Evolutionary conservation across 805 yeast genomes (phyloP).

Genomic region (Metschnikowia noctiluminum): DNA sequence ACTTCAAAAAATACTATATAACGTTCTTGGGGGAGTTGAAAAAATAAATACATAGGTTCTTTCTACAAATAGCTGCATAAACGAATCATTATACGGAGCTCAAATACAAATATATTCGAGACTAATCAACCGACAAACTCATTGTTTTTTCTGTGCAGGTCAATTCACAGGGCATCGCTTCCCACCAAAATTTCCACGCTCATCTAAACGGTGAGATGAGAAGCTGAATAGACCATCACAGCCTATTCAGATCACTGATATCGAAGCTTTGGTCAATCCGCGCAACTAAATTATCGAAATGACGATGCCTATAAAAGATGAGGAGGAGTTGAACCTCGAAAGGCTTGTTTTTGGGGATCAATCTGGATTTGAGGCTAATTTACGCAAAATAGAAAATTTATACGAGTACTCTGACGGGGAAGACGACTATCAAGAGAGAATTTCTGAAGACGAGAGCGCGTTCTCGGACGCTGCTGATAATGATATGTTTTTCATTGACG

Average conservation of each 20-base stretch:
- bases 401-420: constrained; percentile 43
- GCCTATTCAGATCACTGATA: too few species aligned
- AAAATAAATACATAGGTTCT: constrained; percentile 14
- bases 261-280: too few species aligned
- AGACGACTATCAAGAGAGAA: constrained; percentile 14
- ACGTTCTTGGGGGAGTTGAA: constrained; percentile 36
- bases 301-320: constrained; percentile 51
- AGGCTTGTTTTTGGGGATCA: constrained; percentile 87
- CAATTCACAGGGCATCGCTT: constrained; percentile 14
- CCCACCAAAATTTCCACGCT: constrained; percentile 9
- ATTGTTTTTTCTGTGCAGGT: constrained; percentile 3
- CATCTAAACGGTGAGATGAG: too few species aligned
- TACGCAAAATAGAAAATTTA: constrained; percentile 58
- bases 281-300: background rate
- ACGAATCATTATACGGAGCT: background rate
- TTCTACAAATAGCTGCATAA: background rate
- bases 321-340: constrained; percentile 76
- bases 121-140: too few species aligned
- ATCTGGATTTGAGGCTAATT: constrained; percentile 64
- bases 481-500: constrained; percentile 43
- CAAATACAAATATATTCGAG: too few species aligned
- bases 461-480: constrained; percentile 31
- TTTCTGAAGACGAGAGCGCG: constrained; percentile 22
- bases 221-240: too few species aligned
- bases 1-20: constrained; percentile 68